phyloP scores from a whole-genome alignment of 169 alveolate species.

The Haemoproteus tartakovskyi region DNA sequence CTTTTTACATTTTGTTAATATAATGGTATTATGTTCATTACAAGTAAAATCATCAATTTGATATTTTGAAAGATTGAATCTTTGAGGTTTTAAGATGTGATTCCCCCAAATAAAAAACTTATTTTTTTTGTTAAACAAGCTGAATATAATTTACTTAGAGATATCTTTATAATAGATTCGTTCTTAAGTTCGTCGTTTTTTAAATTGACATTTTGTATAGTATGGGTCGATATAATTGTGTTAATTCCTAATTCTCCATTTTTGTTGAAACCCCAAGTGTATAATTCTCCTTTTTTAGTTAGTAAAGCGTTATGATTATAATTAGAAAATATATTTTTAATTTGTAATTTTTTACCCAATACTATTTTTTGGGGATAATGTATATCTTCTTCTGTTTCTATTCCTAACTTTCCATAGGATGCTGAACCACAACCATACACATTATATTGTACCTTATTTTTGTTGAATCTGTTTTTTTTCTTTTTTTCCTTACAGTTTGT shows the following conservation, averaged over 20 bases:
- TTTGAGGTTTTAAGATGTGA: conserved; percentile 11
- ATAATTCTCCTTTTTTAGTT: conserved; percentile 27
- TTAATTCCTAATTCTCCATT: conserved; percentile 28
- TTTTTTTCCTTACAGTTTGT: too few species aligned
- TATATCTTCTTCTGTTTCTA: conserved; percentile 21
- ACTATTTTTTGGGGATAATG: conserved; percentile 40
- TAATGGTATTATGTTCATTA: conserved; percentile 52
- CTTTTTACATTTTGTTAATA: conserved; percentile 30
- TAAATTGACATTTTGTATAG: too few species aligned
- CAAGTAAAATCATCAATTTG: conserved; percentile 26
- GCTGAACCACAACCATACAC: conserved; percentile 42
- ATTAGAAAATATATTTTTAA: conserved; percentile 26
- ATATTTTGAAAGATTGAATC: conserved; percentile 3
- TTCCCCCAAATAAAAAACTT: conserved; percentile 51
- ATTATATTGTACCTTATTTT: neutral
- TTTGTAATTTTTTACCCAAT: conserved; percentile 15
- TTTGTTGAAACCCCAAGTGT: conserved; percentile 49
- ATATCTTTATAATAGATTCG: conserved; percentile 17
- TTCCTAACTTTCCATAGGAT: conserved; percentile 27
- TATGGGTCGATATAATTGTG: conserved; percentile 13
- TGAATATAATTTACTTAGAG: conserved; percentile 42
- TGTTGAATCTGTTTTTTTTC: too few species aligned
- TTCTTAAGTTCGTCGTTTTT: conserved; percentile 11
- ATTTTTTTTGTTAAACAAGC: conserved; percentile 61
- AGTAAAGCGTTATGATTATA: conserved; percentile 25